phyloP scores from a whole-genome alignment of 225 moss, liverwort and hornwort species.

The Ulota crispa region DNA sequence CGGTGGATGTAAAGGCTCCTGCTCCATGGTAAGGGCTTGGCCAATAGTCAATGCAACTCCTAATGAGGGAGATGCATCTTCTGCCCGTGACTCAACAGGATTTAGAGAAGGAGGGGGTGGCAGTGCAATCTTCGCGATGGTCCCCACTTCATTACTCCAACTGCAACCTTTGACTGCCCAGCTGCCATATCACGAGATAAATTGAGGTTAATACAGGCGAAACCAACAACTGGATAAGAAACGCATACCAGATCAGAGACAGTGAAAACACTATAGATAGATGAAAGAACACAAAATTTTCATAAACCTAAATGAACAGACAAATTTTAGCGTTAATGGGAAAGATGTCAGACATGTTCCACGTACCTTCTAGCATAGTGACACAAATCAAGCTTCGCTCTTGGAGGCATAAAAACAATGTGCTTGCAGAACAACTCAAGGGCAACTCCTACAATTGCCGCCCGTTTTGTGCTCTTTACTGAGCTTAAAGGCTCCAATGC shows the following conservation, averaged over 20 bases:
- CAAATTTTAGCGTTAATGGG: background rate
- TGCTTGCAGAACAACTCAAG: conserved; percentile 72
- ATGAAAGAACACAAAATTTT: background rate
- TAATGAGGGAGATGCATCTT: conserved; percentile 25
- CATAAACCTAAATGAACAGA: background rate
- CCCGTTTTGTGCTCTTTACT: conserved; percentile 79
- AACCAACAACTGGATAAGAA: background rate
- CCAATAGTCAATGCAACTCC: conserved; percentile 55
- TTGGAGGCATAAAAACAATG: conserved; percentile 66
- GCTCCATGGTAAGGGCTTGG: conserved; percentile 49
- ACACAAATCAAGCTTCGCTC: conserved; percentile 77
- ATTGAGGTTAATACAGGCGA: background rate
- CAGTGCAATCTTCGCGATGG: conserved; percentile 56
- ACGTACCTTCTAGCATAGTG: conserved; percentile 66
- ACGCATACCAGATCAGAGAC: background rate
- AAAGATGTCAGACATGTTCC: background rate
- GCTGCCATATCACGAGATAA: conserved; percentile 34
- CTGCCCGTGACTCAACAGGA: conserved; percentile 23
- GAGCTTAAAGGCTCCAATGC: conserved; percentile 77
- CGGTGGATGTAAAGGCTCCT: conserved; percentile 46
- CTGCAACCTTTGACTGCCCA: conserved; percentile 79
- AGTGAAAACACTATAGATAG: background rate
- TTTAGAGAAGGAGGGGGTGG: conserved; percentile 31
- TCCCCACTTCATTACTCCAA: conserved; percentile 62
- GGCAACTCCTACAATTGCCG: conserved; percentile 72